Evolutionary conservation across 805 yeast species (phyloP).

Genomic region (Pichia membranifaciens): DNA sequence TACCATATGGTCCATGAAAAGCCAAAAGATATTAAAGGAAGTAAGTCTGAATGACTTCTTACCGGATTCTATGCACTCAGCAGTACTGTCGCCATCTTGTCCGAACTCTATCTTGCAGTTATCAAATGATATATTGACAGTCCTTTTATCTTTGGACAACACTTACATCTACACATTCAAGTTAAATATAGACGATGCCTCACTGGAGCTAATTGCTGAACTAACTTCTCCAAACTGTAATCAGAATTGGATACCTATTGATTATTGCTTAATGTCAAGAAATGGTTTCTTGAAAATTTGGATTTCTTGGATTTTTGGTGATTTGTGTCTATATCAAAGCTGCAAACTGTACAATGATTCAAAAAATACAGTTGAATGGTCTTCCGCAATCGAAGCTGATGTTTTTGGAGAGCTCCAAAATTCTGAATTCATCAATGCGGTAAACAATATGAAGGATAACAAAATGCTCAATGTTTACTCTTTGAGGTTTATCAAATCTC

Average conservation of each 20-base stretch:
- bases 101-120: conserved; percentile 19
- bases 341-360: conserved; percentile 12
- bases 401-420: conserved; percentile 8
- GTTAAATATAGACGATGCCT: conserved; percentile 13
- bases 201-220: conserved; percentile 12
- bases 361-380: conserved; percentile 16
- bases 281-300: conserved; percentile 14
- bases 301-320: conserved; percentile 25
- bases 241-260: conserved; percentile 25
- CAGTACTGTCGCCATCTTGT: conserved; percentile 15
- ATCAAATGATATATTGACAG: conserved; percentile 15
- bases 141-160: conserved; percentile 25
- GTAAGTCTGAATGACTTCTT: conserved; percentile 21
- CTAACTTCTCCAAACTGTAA: conserved; percentile 16
- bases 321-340: conserved; percentile 19
- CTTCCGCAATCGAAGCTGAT: conserved; percentile 7
- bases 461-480: conserved; percentile 34
- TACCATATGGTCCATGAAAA: conserved; percentile 53
- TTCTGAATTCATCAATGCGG: conserved; percentile 12
- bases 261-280: conserved; percentile 12
- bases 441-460: conserved; percentile 7
- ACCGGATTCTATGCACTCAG: conserved; percentile 19
- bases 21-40: conserved; percentile 25
- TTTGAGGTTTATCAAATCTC: conserved; percentile 39
- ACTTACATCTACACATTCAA: conserved; percentile 21